Base-by-base conservation (phyloP, 2,329 filamentous ascomycete genomes). In the Monosporascus cannonballus region DNA sequence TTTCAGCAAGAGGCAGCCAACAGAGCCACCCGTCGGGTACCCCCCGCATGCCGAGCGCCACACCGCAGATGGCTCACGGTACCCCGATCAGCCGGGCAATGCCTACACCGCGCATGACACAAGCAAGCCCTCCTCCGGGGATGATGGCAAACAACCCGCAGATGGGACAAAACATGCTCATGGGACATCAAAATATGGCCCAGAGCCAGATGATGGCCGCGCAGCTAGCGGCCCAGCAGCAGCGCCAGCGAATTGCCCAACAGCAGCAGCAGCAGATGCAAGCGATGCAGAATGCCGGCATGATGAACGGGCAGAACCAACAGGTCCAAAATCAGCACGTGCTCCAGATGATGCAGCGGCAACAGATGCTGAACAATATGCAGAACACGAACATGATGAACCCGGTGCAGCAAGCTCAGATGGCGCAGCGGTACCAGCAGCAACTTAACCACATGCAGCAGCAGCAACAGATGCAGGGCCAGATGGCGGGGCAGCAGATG, bases 21-120 rank as follows among this genome's bases (percentile, higher is more conserved):
- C 83, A 86, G 62, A 86, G 84, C 58, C 83, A 86, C 66, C 75
- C 76, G 2, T 76, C 80, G 3, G 78, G 78, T n/a, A 86, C 84
- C 9, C 84, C 84, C 25, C 76, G 81, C 14, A 80, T 86, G 70
- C 79, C 77, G 6, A 77, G 76, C 56, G 75, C 79, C 15, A 87
- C 84, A 1, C 84, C 84, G 2, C 83, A 80, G 55, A 79, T 85
- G 66, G 61, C 72, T 14, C 80, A 84, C 53, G 77, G 76, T 27
- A 86, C 84, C 0, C 84, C 84, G 0, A 77, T 84, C 70, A 80
- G 54, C 68, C 75, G 63, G 67, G 77, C 63, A 61, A 69, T 73
- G 11, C 73, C 78, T 15, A 86, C 83, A 11, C 84, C 84, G 46
- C 78, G 82, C 52, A 83, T 85, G 77, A 75, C 71, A 30, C 83